phyloP scores from a whole-genome alignment of 2,329 filamentous ascomycete species.

The Fusarium palustre region DNA sequence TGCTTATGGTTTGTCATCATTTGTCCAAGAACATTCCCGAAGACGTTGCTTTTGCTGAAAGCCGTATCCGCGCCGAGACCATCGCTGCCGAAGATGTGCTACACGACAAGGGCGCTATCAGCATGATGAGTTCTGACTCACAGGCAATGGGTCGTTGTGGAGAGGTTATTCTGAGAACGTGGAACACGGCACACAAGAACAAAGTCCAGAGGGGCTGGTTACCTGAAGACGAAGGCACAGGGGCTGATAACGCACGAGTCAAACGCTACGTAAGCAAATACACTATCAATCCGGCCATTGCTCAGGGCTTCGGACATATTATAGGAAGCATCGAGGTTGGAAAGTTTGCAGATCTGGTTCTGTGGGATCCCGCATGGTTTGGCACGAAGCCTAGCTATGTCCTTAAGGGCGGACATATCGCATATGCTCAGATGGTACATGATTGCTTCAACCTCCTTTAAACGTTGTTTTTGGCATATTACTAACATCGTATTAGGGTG shows the following conservation, averaged over 20 bases:
- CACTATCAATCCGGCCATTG: constrained; percentile 91
- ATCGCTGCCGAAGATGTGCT: constrained; percentile 97
- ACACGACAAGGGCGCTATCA: constrained; percentile 93
- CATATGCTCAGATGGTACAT: constrained; percentile 83
- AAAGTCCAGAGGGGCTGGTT: constrained; percentile 84
- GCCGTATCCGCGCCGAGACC: constrained; percentile 92
- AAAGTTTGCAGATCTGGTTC: constrained; percentile 87
- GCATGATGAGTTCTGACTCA: constrained; percentile 96
- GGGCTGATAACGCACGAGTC: constrained; percentile 89
- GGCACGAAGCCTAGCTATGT: constrained; percentile 86
- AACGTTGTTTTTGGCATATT: not conserved
- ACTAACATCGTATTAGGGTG: constrained; percentile 64
- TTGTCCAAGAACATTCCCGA: constrained; percentile 92
- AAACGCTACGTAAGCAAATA: constrained; percentile 96
- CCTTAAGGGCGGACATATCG: constrained; percentile 89
- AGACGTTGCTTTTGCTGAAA: constrained; percentile 95
- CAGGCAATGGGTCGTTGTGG: constrained; percentile 98
- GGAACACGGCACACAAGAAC: constrained; percentile 98
- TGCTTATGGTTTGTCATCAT: constrained; percentile 99
- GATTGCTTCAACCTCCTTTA: not conserved
- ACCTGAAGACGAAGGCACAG: constrained; percentile 80
- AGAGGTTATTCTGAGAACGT: constrained; percentile 91
- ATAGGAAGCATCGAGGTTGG: constrained; percentile 89
- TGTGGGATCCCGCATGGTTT: constrained; percentile 89
- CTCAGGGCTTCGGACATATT: constrained; percentile 89